phyloP scores from a whole-genome alignment of 2,329 filamentous ascomycete species.

The Ceratocystis smalleyi region DNA sequence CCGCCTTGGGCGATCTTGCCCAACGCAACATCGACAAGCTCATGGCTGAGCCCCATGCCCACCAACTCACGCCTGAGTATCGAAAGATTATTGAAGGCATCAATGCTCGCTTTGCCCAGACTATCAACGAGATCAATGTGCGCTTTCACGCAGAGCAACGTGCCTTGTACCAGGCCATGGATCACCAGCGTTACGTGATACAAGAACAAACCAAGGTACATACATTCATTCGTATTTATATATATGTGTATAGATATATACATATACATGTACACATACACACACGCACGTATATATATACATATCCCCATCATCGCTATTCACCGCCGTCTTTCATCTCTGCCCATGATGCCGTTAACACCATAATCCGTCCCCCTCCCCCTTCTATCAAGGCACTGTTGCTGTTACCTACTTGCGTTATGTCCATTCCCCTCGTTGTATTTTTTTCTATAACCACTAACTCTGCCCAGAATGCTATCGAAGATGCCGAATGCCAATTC shows the following conservation, averaged over 20 bases:
- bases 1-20: constrained; percentile 49
- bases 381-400: too few relatives aligned
- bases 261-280: too few relatives aligned
- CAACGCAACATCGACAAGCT: constrained; percentile 43
- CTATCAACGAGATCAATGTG: constrained; percentile 18
- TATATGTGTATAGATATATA: neutral
- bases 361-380: too few relatives aligned
- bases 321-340: too few relatives aligned
- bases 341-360: too few relatives aligned
- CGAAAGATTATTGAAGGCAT: constrained; percentile 36
- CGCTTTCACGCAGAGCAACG: constrained; percentile 18
- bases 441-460: constrained; percentile 3
- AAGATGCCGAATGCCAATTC: constrained; percentile 29
- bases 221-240: neutral
- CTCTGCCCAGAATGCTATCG: constrained; percentile 24
- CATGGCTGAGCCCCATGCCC: constrained; percentile 35
- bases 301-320: too few relatives aligned
- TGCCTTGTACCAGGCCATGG: constrained; percentile 6
- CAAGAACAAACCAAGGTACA: constrained; percentile 19
- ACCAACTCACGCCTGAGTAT: constrained; percentile 41
- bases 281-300: too few relatives aligned
- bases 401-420: neutral
- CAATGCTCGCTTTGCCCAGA: constrained; percentile 27
- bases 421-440: neutral
- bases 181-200: constrained; percentile 16